Base-by-base conservation (phyloP, 192 early-diverging fungal species). In the Gaertneriomyces semiglobifer region DNA sequence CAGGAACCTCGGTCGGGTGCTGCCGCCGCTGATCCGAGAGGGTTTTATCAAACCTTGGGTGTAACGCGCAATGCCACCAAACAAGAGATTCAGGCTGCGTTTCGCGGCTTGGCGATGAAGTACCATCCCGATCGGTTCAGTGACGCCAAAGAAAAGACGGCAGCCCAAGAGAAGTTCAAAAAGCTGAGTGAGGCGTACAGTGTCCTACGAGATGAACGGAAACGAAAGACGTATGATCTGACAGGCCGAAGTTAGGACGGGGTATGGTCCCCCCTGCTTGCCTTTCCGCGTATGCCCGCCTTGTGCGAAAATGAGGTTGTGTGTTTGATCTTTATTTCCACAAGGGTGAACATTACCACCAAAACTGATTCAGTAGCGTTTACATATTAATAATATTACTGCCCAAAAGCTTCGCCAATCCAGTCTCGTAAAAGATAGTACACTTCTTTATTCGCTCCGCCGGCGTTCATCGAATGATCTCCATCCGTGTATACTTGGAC, bases 401-500 rank as follows among this genome's bases (percentile, higher is more conserved):
- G n/a, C 53, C 62, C 59, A 44, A 77, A 70, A 16, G 60, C 57
- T 14, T 65, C 69, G n/a, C 55, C 57, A 46, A 81, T 48, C 64
- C 74, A 81, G n/a, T 58, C 25, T 50, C 66, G 44, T 74, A 90
- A 73, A 62, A 82, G 75, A 14, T 70, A 76, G 57, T 84, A 89
- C 19, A 90, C 78, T 58, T 90, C 87, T 7, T 62, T 68, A 62
- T 86, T 84, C n/a, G 93, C 93, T 43, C 87, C 88, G 58, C 89
- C 83, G 38, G 84, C 82, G 57, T 80, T 77, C 68, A 96, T 98
- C 42, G 81, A 73, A 71, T 98, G 95, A 74, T 98, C 92, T 18
- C 85, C 90, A 73, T 98, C 94, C 0, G 93, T 90, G 73, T 87
- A 98, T 57, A 87, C 83, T 54, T 93, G 93, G n/a, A 92, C 86